Base-by-base conservation (phyloP, 768 basidiomycete genomes). In the Kwoniella newhampshirensis region DNA sequence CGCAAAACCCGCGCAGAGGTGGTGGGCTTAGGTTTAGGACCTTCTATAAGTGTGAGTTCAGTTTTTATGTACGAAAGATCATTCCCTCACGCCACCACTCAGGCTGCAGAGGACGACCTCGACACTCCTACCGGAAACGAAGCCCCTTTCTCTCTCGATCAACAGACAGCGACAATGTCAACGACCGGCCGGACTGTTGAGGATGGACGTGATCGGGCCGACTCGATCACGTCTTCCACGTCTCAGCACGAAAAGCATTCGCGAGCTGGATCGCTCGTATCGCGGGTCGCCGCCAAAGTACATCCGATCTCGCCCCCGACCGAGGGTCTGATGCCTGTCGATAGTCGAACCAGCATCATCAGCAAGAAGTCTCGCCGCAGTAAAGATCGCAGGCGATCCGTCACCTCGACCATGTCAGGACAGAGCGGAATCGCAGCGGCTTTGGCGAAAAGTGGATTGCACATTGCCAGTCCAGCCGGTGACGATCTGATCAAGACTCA, bases 351-450 rank as follows among this genome's bases (percentile, higher is more conserved):
- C 21, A 58, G 41, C 23, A 49, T 25, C 40, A 32, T 27, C 6
- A 50, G 56, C 25, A 60, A 53, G 35, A 59, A 57, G 32, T 53
- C 57, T 4, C 59, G 46, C 20, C 54, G 54, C 32, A 44, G 20
- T 17, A 50, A 35, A 43, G 37, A 42, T 17, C 17, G 27, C 11
- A n/a, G 37, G 7, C 46, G 41, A 40, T 50, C 47, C 8, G 44
- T 46, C 30, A n/a, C 17, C 5, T 54, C 52, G n/a, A 40, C 42
- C 15, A 36, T 12, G 2, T 64, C 63, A 9, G 60, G 47, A 25
- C 26, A 46, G 6, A 54, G 53, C 21, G 59, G 60, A 15, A 67
- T 68, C 20, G 67, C 67, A 6, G 67, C 67, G 4, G 67, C 67
- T 9, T 40, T 66, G 27, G 67, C 67, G 3, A 69, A 64, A 42